Conservation (phyloP, 169 alveolate genomes). For the Babesia gibsoni region DNA sequence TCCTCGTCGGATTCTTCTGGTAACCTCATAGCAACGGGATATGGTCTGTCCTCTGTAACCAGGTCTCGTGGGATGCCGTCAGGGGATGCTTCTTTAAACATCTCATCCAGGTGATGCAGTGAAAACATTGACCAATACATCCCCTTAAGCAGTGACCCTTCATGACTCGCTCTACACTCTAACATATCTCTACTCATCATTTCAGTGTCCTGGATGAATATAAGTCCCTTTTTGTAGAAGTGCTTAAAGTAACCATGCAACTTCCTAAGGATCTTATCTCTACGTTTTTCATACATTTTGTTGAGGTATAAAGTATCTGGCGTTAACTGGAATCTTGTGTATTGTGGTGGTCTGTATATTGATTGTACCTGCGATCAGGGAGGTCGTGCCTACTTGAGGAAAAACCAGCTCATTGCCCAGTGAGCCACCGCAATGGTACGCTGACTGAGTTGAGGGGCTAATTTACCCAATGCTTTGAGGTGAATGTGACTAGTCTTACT, state of each 20-base stretch:
- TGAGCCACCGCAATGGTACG: too few relatives aligned
- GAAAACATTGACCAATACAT: slow-evolving; percentile 34
- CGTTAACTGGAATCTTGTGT: too few relatives aligned
- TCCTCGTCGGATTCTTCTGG: not conserved
- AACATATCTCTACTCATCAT: slow-evolving; percentile 8
- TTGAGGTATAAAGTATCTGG: not conserved
- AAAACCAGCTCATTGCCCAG: too few relatives aligned
- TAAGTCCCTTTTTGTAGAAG: slow-evolving; percentile 11
- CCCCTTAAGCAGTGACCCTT: slow-evolving; percentile 15
- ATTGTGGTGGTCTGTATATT: too few relatives aligned
- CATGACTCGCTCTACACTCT: not conserved
- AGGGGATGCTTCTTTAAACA: not conserved
- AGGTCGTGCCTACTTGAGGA: too few relatives aligned
- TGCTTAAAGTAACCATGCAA: slow-evolving; percentile 3
- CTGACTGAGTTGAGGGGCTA: too few relatives aligned
- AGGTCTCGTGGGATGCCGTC: too few relatives aligned
- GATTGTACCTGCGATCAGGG: too few relatives aligned
- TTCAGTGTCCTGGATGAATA: slow-evolving; percentile 6
- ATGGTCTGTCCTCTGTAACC: not conserved
- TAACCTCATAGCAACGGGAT: not conserved
- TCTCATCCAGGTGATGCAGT: slow-evolving; percentile 2
- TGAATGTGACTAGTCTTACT: too few relatives aligned
- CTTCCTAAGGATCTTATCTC: not conserved
- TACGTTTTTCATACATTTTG: slow-evolving; percentile 10
- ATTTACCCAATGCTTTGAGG: too few relatives aligned